Percentiles rank a stretch among this genome's conserved stretches.
Evolutionary conservation across 2,329 filamentous ascomycete genomes (phyloP).

Genomic region (Leptoxyphium fumago): DNA sequence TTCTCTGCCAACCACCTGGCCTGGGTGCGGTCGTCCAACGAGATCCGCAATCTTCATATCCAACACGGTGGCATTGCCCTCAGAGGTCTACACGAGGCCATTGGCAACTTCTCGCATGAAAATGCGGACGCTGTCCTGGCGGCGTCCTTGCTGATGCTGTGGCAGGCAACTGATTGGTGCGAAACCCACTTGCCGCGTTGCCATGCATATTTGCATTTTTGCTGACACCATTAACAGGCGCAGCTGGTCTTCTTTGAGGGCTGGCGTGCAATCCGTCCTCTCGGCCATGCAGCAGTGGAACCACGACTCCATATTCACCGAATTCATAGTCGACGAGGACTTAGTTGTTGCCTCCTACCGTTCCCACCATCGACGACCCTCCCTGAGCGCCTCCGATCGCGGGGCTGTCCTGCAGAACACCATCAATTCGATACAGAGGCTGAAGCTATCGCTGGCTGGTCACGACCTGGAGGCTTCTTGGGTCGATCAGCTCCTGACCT

Average conservation of each 20-base stretch:
- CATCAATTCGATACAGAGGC: constrained; percentile 26
- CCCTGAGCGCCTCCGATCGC: constrained; percentile 11
- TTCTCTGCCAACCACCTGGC: constrained; percentile 92
- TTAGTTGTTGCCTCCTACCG: constrained; percentile 10
- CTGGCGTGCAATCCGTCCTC: constrained; percentile 79
- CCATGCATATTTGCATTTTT: neutral
- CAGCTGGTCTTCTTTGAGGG: constrained; percentile 84
- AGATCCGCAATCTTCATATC: constrained; percentile 77
- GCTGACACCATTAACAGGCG: constrained; percentile 41
- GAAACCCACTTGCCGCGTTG: neutral
- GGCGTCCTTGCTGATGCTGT: constrained; percentile 80
- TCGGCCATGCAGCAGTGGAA: constrained; percentile 86
- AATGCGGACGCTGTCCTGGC: constrained; percentile 87
- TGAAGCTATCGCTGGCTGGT: constrained; percentile 28
- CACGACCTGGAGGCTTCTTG: constrained; percentile 34
- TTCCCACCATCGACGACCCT: constrained; percentile 6
- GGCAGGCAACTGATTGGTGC: constrained; percentile 87
- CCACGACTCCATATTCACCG: constrained; percentile 71
- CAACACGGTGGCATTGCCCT: constrained; percentile 77
- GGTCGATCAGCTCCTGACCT: constrained; percentile 33
- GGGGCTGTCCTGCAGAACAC: constrained; percentile 23
- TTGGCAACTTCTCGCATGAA: constrained; percentile 66
- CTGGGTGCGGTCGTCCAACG: constrained; percentile 70
- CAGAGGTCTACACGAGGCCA: constrained; percentile 76
- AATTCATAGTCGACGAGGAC: constrained; percentile 65